These are phyloP conservation scores for Fistulinella staudtii DNA, from an alignment of 1,284 basidiomycete genomes.

Conservation along the genomic window DNA sequence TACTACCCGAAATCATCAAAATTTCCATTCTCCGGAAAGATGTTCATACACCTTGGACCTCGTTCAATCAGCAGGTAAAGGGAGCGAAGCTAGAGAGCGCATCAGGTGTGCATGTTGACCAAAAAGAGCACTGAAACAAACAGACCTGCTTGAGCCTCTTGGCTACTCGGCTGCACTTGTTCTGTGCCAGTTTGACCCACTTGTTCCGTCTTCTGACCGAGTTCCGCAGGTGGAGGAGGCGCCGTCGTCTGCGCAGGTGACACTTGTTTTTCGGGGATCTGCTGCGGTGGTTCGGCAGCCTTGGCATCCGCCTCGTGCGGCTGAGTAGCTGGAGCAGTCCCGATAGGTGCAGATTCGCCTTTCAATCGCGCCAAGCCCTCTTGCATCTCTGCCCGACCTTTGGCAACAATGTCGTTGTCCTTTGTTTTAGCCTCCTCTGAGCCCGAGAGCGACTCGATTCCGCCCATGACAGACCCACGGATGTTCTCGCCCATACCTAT, in stretches of 20 bases:
- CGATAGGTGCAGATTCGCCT: not conserved
- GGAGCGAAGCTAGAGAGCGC: too few relatives aligned
- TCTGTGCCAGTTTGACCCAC: not conserved
- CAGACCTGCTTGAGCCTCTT: constrained; percentile 6
- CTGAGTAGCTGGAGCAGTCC: not conserved
- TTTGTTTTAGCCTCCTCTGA: constrained; percentile 10
- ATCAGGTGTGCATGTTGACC: not conserved
- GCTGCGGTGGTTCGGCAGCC: not conserved
- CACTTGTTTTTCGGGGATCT: too few relatives aligned
- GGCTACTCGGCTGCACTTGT: not conserved
- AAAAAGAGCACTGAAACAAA: not conserved
- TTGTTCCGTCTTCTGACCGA: not conserved
- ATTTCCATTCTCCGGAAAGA: too few relatives aligned
- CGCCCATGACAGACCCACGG: constrained; percentile 30
- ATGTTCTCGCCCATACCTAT: constrained; percentile 32
- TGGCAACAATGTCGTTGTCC: constrained; percentile 13
- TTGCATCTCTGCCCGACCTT: constrained; percentile 25
- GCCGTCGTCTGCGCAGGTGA: not conserved
- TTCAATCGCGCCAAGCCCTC: constrained; percentile 23
- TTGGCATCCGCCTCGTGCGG: not conserved
- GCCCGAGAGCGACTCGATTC: constrained; percentile 21
- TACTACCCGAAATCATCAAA: too few relatives aligned
- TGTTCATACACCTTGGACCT: too few relatives aligned
- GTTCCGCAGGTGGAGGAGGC: not conserved
- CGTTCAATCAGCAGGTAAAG: too few relatives aligned